These are phyloP conservation scores for Hyaloscypha bicolor DNA, from an alignment of 495 filamentous ascomycete species.

Conservation along the genomic window DNA sequence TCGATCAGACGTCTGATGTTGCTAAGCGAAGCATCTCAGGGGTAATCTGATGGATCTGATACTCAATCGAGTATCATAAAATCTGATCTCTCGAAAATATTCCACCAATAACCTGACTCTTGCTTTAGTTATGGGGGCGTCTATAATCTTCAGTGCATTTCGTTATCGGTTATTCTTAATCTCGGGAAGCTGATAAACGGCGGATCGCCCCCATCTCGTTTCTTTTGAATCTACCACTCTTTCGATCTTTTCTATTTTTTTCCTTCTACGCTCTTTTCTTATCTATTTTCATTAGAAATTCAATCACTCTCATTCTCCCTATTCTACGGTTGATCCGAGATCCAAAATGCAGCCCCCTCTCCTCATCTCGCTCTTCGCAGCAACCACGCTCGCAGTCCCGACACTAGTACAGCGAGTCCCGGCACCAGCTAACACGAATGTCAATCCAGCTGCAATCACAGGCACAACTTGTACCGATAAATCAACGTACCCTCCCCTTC, in stretches of 20 bases:
- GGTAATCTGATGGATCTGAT: conserved; percentile 7
- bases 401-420: background rate
- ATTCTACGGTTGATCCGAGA: background rate
- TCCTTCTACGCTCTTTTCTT: background rate
- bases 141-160: background rate
- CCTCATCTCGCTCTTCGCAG: conserved; percentile 12
- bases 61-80: background rate
- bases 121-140: background rate
- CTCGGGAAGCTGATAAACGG: background rate
- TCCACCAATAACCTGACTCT: background rate
- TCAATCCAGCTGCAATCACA: conserved; percentile 24
- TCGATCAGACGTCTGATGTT: conserved; percentile 9
- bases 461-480: conserved; percentile 22
- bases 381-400: conserved; percentile 8
- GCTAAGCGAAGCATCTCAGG: background rate
- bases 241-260: background rate
- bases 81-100: conserved; percentile 4
- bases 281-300: background rate
- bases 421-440: conserved; percentile 2
- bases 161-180: background rate
- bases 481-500: conserved; percentile 8
- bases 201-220: background rate
- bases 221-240: background rate
- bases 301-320: background rate
- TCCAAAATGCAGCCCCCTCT: conserved; percentile 13